Percentiles rank a stretch among this genome's conserved stretches.
Conservation (phyloP, 257 asterid genomes). For the Nemophila menziesii region DNA sequence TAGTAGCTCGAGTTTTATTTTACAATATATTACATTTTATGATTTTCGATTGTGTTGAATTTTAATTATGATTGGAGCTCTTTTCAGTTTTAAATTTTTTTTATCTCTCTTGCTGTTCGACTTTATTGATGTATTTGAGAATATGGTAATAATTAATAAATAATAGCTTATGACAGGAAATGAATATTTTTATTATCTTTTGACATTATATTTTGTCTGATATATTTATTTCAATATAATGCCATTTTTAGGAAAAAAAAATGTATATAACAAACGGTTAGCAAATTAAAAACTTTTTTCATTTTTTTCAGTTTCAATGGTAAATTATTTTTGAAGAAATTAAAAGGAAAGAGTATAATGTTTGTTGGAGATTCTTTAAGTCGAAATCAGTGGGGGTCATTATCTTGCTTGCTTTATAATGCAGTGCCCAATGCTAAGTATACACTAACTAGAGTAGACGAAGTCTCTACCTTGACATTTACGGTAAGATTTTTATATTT, state of each 20-base stretch:
- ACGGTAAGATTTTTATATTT: constrained; percentile 18
- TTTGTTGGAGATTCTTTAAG: constrained; percentile 59
- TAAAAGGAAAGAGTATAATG: constrained; percentile 50
- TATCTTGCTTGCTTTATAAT: constrained; percentile 47
- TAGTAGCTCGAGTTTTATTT: too few relatives aligned
- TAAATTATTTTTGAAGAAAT: constrained; percentile 24
- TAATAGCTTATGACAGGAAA: too few relatives aligned
- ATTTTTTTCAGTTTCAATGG: constrained; percentile 32
- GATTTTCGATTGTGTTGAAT: too few relatives aligned
- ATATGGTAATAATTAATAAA: too few relatives aligned
- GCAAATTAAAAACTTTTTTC: not conserved
- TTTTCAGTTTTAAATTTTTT: too few relatives aligned
- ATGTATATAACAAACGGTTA: not conserved
- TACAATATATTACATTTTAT: too few relatives aligned
- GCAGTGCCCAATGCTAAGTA: constrained; percentile 27
- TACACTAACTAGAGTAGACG: constrained; percentile 17
- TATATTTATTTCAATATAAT: not conserved
- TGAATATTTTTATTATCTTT: too few relatives aligned
- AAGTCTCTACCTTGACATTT: constrained; percentile 34
- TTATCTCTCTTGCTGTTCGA: too few relatives aligned
- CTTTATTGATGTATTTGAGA: too few relatives aligned
- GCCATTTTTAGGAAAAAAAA: not conserved
- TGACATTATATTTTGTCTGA: too few relatives aligned
- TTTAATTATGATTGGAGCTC: too few relatives aligned
- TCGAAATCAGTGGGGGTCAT: constrained; percentile 44